Percentiles rank a stretch among this genome's conserved stretches.
Evolutionary conservation across 345 rosid genomes (phyloP).

Genomic region (Aegle marmelos): DNA sequence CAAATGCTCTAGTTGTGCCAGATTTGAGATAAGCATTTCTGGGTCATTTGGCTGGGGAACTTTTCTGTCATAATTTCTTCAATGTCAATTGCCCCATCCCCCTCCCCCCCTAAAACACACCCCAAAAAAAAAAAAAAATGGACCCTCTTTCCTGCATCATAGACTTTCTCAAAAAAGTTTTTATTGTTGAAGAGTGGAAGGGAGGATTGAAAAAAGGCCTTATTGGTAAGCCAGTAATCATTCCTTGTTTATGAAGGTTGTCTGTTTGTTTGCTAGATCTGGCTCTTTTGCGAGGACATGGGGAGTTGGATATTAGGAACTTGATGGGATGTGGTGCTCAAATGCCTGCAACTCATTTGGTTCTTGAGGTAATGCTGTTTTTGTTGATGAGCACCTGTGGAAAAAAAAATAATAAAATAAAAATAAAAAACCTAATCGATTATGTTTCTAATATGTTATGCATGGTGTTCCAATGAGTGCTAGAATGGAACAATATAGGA

Average conservation of each 20-base stretch:
- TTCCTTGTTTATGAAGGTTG: constrained; percentile 40
- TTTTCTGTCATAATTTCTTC: not conserved
- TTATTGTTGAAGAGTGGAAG: constrained; percentile 11
- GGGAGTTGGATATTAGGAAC: constrained; percentile 76
- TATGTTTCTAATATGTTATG: constrained; percentile 19
- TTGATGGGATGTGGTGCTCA: constrained; percentile 74
- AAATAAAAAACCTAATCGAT: constrained; percentile 16
- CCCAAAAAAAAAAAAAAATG: too few relatives aligned
- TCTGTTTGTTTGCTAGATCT: constrained; percentile 87
- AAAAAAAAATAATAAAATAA: too few relatives aligned
- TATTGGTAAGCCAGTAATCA: constrained; percentile 27
- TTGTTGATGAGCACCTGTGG: constrained; percentile 35
- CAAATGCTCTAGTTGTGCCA: not conserved
- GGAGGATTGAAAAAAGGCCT: constrained; percentile 16
- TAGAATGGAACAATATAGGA: constrained; percentile 29
- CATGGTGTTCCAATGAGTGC: constrained; percentile 21
- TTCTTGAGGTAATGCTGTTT: constrained; percentile 48
- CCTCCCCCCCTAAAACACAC: too few relatives aligned
- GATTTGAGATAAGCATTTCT: not conserved
- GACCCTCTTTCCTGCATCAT: not conserved
- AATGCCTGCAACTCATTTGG: constrained; percentile 46
- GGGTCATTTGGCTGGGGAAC: not conserved
- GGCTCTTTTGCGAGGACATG: constrained; percentile 66
- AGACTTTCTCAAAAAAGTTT: not conserved
- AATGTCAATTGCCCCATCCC: fast-evolving